These are phyloP conservation scores for Kwoniella shivajii DNA, from an alignment of 1,284 basidiomycete genomes.

Conservation along the genomic window DNA sequence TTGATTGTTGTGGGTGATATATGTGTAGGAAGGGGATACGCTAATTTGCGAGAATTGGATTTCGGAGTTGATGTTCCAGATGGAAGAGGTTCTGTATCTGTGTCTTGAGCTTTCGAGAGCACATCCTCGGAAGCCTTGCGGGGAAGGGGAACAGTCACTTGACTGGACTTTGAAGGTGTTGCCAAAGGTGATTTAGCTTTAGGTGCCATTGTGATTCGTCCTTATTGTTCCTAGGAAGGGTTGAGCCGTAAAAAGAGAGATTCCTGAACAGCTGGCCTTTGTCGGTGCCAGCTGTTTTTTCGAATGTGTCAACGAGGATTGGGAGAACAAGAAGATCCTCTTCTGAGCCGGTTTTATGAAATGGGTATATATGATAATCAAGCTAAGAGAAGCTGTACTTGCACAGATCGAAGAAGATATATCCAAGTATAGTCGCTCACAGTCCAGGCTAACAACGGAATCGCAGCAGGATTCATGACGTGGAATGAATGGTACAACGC, in stretches of 20 bases:
- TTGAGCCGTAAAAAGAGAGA: neutral
- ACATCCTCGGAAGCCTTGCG: conserved; percentile 3
- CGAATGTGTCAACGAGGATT: neutral
- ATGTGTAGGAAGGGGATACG: conserved; percentile 48
- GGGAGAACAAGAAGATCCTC: neutral
- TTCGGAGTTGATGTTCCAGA: neutral
- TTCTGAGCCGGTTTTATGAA: too few relatives aligned
- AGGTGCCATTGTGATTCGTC: conserved; percentile 12
- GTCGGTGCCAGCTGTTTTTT: neutral
- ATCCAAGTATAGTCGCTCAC: neutral
- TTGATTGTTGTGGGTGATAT: conserved; percentile 64
- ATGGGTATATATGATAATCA: neutral
- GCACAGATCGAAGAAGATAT: neutral
- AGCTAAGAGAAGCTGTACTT: neutral
- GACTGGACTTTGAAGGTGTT: neutral
- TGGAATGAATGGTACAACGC: neutral
- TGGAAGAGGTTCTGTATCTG: neutral
- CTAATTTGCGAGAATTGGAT: conserved; percentile 21
- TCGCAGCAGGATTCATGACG: neutral
- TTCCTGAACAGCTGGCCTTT: neutral
- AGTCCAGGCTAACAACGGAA: neutral
- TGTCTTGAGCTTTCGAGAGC: neutral
- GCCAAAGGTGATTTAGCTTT: conserved; percentile 12
- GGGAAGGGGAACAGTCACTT: neutral
- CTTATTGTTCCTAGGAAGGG: neutral